Evolutionary conservation across 2,329 filamentous ascomycete genomes (phyloP).

Genomic region (Ascosphaera apis): DNA sequence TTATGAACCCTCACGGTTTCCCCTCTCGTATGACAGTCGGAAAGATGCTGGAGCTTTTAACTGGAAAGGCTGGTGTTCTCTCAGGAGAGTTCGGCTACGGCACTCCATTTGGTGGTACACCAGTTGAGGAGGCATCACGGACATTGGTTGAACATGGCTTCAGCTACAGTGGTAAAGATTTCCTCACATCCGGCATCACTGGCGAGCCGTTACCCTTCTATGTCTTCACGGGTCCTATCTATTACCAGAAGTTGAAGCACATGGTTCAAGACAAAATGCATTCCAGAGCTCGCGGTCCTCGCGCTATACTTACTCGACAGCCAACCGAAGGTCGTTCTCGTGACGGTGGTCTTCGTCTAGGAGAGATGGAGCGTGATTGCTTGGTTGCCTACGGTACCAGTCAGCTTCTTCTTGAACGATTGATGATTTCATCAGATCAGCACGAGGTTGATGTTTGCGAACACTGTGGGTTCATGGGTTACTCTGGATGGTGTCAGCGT

Average conservation of each 20-base stretch:
- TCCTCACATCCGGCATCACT: slow-evolving; percentile 82
- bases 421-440: slow-evolving; percentile 87
- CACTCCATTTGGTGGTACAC: slow-evolving; percentile 63
- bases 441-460: slow-evolving; percentile 88
- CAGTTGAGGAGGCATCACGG: slow-evolving; percentile 69
- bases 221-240: slow-evolving; percentile 96
- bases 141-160: slow-evolving; percentile 75
- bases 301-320: slow-evolving; percentile 79
- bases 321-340: slow-evolving; percentile 87
- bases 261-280: slow-evolving; percentile 99
- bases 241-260: slow-evolving; percentile 98
- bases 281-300: slow-evolving; percentile 69
- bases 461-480: slow-evolving; percentile 82
- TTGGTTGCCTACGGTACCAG: slow-evolving; percentile 90
- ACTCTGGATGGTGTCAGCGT: slow-evolving; percentile 81
- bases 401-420: slow-evolving; percentile 70
- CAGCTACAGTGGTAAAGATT: slow-evolving; percentile 93
- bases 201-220: slow-evolving; percentile 86
- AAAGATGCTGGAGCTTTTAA: slow-evolving; percentile 85
- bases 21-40: slow-evolving; percentile 98
- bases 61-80: slow-evolving; percentile 79
- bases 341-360: slow-evolving; percentile 75
- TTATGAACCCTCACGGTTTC: slow-evolving; percentile 99
- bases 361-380: slow-evolving; percentile 98
- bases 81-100: slow-evolving; percentile 75